Evolutionary conservation across 1,284 basidiomycete genomes (phyloP), one percentile per base, ranked within the genome.

Genomic region (Marasmius sp.): DNA sequence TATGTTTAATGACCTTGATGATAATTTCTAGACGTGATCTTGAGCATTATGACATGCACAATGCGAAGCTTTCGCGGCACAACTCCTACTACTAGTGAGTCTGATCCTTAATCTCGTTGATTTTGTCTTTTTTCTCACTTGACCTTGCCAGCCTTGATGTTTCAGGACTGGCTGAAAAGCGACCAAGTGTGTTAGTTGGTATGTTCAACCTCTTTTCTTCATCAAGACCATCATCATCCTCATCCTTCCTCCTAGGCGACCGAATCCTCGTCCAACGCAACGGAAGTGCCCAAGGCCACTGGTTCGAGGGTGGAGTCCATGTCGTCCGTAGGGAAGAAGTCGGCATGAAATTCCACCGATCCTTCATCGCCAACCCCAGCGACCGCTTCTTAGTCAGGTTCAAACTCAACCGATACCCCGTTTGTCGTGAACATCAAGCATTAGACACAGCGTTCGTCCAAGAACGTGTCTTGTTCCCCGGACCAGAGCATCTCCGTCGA

Each of bases 81-180:
- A 52, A 59, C 38, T 37, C 20, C 0, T 78, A 77, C 57, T 82
- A 83, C 66, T 80, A 77, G 85, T 86, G 60, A 2, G 27, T 5
- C 27, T 27, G 27, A 27, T 61, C 83, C 72, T 20, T 20, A n/a
- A 59, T 57, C 22, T 8, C 45, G 45, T 52, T 38, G 20, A 43
- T 43, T 36, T 54, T 36, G 53, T 37, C n/a, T 14, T 16, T 3
- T 14, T 43, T 7, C 39, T 41, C 52, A 37, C 59, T 56, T 1
- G 43, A 34, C 18, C 27, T 27, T 27, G 27, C 27, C 5, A 88
- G 87, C 62, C 74, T 89, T 8, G 62, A 68, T 2, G 86, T 89
- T 3, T 84, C 83, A 3, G 87, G 86, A 0, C 72, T 90, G 1
- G 85, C 87, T 0, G 87, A 89, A 70, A 89, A 88, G 62, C 77